These are phyloP conservation scores for Aspergillus glaucus DNA, from an alignment of 2,329 filamentous ascomycete genomes.

Conservation along the genomic window DNA sequence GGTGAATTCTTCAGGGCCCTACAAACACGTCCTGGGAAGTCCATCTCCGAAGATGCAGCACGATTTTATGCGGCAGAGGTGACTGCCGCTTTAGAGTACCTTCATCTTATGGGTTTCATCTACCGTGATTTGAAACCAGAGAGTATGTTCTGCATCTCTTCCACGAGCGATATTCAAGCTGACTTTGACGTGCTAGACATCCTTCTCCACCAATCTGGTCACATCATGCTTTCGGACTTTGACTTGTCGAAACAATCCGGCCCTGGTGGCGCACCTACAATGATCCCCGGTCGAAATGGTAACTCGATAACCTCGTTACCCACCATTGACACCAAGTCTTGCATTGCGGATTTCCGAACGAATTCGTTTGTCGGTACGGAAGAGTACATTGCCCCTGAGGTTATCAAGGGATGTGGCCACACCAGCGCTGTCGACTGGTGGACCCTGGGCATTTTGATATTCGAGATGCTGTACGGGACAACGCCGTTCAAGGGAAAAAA, in stretches of 20 bases:
- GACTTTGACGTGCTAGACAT: conserved; percentile 63
- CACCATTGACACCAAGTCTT: conserved; percentile 97
- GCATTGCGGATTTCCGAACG: conserved; percentile 95
- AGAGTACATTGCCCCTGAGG: conserved; percentile 97
- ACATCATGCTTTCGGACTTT: conserved; percentile 99
- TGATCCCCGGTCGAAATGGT: conserved; percentile 90
- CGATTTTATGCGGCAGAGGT: conserved; percentile 97
- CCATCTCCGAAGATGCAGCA: conserved; percentile 92
- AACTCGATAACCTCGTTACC: conserved; percentile 80
- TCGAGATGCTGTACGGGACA: conserved; percentile 98
- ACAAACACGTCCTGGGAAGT: conserved; percentile 94
- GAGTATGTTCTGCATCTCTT: conserved; percentile 53
- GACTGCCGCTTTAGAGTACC: conserved; percentile 89
- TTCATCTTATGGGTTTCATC: conserved; percentile 98
- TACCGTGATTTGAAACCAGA: conserved; percentile 97
- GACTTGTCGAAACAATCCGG: conserved; percentile 97
- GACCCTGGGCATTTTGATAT: conserved; percentile 94
- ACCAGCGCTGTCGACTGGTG: conserved; percentile 99
- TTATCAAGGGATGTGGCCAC: conserved; percentile 97
- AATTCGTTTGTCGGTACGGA: conserved; percentile 98
- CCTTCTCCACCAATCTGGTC: conserved; percentile 94
- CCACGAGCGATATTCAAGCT: not conserved
- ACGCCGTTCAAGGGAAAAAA: conserved; percentile 99
- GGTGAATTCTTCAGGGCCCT: conserved; percentile 97
- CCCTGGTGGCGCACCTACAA: conserved; percentile 88